Evolutionary conservation across 2,329 filamentous ascomycete species (phyloP).

Genomic region (Myriosclerotinia curreyana): DNA sequence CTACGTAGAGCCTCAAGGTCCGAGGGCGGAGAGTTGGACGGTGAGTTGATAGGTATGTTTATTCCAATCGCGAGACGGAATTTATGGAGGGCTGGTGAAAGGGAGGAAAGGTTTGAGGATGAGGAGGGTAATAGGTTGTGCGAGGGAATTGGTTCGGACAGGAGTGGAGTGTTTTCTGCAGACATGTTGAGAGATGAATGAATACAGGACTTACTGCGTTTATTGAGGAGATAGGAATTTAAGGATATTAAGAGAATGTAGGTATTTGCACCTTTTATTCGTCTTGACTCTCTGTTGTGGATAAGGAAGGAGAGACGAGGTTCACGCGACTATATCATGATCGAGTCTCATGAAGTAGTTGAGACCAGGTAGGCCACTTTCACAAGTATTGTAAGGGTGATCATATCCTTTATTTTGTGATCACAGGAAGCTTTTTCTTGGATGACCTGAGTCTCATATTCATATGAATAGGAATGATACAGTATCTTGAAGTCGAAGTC

Average conservation of each 20-base stretch:
- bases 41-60: neutral
- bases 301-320: slow-evolving; percentile 7
- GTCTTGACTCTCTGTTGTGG: neutral
- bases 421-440: neutral
- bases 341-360: neutral
- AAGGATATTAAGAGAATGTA: neutral
- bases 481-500: neutral
- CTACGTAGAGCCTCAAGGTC: slow-evolving; percentile 30
- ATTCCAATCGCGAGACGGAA: slow-evolving; percentile 15
- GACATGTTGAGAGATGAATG: neutral
- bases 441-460: neutral
- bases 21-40: neutral
- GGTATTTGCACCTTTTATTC: neutral
- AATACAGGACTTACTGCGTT: neutral
- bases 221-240: neutral
- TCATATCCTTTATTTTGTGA: neutral
- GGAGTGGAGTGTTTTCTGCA: slow-evolving; percentile 5
- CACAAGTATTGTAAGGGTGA: neutral
- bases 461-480: neutral
- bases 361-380: neutral
- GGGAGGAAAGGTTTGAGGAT: neutral
- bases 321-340: slow-evolving; percentile 17
- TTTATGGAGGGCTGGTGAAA: neutral
- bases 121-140: neutral
- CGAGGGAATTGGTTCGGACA: neutral